phyloP scores from a whole-genome alignment of 2,329 filamentous ascomycete genomes.

The Fusarium anthophilum region DNA sequence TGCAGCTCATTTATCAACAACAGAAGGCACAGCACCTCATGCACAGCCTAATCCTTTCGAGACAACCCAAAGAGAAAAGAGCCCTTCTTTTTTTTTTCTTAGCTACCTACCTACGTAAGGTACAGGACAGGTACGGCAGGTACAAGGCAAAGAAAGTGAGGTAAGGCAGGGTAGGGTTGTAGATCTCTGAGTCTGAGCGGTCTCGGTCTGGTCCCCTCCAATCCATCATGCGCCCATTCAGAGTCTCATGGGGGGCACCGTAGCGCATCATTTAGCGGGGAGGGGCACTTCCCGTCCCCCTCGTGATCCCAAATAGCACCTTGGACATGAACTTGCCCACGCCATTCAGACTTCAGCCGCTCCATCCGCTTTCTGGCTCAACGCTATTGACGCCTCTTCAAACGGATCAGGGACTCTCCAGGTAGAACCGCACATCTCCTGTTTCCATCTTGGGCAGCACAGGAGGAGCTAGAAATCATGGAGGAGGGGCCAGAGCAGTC shows the following conservation, averaged over 20 bases:
- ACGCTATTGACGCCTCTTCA: conserved; percentile 21
- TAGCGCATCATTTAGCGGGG: neutral
- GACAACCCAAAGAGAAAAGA: conserved; percentile 4
- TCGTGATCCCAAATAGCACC: conserved; percentile 21
- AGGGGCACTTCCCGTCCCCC: conserved; percentile 11
- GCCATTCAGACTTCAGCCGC: conserved; percentile 8
- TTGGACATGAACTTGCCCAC: conserved; percentile 5
- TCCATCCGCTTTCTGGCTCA: conserved; percentile 12
- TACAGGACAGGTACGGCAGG: conserved; percentile 8
- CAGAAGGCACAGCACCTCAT: conserved; percentile 1
- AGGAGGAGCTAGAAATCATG: neutral
- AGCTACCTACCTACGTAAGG: neutral
- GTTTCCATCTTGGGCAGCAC: neutral
- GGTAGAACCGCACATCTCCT: neutral
- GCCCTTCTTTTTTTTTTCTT: neutral
- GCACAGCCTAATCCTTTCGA: neutral
- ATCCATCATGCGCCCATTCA: conserved; percentile 30
- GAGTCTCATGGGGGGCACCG: neutral
- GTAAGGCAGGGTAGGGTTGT: conserved; percentile 18
- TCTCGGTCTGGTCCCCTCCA: conserved; percentile 26
- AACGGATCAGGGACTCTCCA: conserved; percentile 1
- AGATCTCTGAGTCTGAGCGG: conserved; percentile 12
- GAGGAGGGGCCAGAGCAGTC: conserved; percentile 3
- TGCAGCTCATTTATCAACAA: conserved; percentile 25
- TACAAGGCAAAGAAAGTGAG: conserved; percentile 5